These are phyloP conservation scores for Saksenaea vasiformis DNA, from an alignment of 371 early-diverging fungal genomes.

Conservation along the genomic window DNA sequence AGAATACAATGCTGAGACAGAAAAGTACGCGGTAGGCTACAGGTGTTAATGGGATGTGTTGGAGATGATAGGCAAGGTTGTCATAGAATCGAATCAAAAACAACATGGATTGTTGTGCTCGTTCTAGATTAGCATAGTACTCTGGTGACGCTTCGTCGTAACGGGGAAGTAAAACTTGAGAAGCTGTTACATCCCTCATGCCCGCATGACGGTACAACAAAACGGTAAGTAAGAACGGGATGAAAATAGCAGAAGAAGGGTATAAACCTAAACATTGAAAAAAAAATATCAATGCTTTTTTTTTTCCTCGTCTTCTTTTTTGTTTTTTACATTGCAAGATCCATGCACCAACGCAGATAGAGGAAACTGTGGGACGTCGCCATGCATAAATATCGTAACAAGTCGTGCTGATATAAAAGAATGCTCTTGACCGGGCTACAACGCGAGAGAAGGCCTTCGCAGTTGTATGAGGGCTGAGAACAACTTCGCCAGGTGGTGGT, in stretches of 20 bases:
- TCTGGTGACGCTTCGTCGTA: conserved; percentile 40
- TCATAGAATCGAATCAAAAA: conserved; percentile 41
- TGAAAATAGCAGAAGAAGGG: conserved; percentile 17
- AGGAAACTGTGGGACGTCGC: conserved; percentile 20
- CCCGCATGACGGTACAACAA: conserved; percentile 26
- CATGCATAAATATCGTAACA: conserved; percentile 37
- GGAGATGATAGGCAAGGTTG: conserved; percentile 37
- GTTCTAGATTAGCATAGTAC: conserved; percentile 37
- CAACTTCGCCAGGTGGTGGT: conserved; percentile 1
- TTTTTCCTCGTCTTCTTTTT: background rate
- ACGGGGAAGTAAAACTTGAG: conserved; percentile 33
- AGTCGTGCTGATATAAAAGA: conserved; percentile 24
- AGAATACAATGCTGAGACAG: background rate
- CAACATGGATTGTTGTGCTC: conserved; percentile 35
- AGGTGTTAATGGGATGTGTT: conserved; percentile 22
- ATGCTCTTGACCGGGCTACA: conserved; percentile 40
- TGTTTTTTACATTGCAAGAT: conserved; percentile 14
- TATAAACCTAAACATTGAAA: conserved; percentile 24
- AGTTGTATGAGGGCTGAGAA: conserved; percentile 37
- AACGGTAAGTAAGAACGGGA: conserved; percentile 24
- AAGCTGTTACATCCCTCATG: conserved; percentile 16
- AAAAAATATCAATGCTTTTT: background rate
- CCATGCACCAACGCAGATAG: conserved; percentile 3
- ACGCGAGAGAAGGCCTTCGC: conserved; percentile 44
- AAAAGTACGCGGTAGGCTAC: conserved; percentile 22